Base-by-base conservation (phyloP, 2,329 filamentous ascomycete species). In the Exophiala phaeomuriformis region DNA sequence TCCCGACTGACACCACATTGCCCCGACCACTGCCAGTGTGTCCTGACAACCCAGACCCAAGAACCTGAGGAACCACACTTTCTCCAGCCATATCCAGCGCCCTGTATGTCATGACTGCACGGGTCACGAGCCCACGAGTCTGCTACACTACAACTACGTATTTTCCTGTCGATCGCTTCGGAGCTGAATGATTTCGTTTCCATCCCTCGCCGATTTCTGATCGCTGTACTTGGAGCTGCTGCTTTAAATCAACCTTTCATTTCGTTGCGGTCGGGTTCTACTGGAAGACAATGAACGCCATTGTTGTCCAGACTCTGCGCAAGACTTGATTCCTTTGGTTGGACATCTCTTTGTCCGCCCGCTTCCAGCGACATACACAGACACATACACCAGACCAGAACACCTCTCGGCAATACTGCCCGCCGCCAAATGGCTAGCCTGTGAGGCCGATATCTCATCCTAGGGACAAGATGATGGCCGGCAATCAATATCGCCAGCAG, bases 401-500 rank as follows among this genome's bases (percentile, higher is more conserved):
- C 19, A 19, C 19, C 19, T 19, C 19, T 19, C 19, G 19, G 19
- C 19, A 19, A 19, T 19, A 19, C 19, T 19, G 19, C 19, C 19
- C 19, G 19, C 19, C 19, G 19, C 19, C 19, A 19, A 19, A 19
- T 19, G 19, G 19, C 19, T 19, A 19, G 19, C 19, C 19, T 19
- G 19, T 19, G 5, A 10, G 39, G 39, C 36, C 19, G 39, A 41
- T 12, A 39, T 12, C 6, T 5, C 27, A 5, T 5, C 12, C 5
- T 28, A 5, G 39, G 27, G 3, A 9, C 39, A 41, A 3, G 39
- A 41, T 47, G 43, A 59, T 59, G 57, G 44, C 57, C 7, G 43
- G 51, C 48, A 51, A 51, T 30, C 53, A 59, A 41, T 56, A 59
- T 39, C 51, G 53, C 33, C 57, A 57, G 31, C 57, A 59, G 48